Conservation (phyloP, 371 early-diverging fungal genomes). For the Capillidium heterosporum region DNA sequence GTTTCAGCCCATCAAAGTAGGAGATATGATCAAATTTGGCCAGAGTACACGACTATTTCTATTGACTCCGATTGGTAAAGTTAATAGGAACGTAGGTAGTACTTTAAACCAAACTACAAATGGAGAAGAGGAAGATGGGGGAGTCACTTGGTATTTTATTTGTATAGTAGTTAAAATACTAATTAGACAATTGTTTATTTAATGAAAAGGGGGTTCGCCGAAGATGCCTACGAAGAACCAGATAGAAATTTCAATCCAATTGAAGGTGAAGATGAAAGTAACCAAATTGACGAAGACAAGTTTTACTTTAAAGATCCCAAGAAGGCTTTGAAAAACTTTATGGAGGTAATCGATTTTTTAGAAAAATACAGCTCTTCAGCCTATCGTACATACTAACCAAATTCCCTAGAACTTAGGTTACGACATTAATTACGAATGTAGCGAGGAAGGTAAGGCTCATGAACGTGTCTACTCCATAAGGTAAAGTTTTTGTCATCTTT, state of each 20-base stretch:
- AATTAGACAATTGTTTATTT: not conserved
- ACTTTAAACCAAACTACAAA: not conserved
- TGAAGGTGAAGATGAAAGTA: not conserved
- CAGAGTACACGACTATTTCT: not conserved
- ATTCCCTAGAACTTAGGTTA: not conserved
- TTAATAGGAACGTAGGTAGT: not conserved
- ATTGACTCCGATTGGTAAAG: not conserved
- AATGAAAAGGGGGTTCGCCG: not conserved
- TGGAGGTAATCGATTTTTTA: too few relatives aligned
- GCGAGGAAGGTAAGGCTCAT: not conserved
- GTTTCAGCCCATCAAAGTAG: not conserved
- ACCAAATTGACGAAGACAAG: not conserved
- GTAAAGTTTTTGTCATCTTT: not conserved
- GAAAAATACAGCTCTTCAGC: not conserved
- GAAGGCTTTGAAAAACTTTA: not conserved
- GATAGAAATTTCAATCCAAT: not conserved
- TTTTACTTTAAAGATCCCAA: constrained; percentile 1
- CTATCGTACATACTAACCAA: not conserved
- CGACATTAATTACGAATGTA: not conserved
- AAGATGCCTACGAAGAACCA: not conserved
- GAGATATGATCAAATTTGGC: constrained; percentile 2
- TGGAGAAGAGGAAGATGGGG: not conserved
- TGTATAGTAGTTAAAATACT: not conserved
- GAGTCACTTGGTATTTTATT: not conserved
- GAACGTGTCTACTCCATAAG: not conserved